Percentiles rank a stretch among this genome's conserved stretches.
Evolutionary conservation across 495 filamentous ascomycete genomes (phyloP).

Genomic region (Chaetomium tenue): DNA sequence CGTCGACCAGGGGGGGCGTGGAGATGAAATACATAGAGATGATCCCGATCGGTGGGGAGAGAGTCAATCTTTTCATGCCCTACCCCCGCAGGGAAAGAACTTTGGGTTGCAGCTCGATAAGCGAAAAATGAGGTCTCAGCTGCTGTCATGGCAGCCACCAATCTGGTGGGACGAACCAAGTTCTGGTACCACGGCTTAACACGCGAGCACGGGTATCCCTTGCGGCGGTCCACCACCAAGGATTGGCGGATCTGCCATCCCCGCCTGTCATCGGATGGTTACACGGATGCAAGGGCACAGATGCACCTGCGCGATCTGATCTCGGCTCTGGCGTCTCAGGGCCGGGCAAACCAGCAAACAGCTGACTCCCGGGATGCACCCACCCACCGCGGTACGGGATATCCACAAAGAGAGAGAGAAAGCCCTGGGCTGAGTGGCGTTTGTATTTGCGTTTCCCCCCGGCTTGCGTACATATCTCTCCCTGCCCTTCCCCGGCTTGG

Average conservation of each 20-base stretch:
- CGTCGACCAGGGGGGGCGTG: neutral
- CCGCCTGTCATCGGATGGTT: neutral
- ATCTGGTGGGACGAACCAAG: neutral
- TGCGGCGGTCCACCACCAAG: neutral
- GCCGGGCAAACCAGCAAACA: neutral
- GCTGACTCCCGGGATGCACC: neutral
- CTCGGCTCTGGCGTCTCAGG: constrained; percentile 1
- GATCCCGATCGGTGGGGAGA: neutral
- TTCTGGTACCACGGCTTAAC: no score
- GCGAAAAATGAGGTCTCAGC: neutral
- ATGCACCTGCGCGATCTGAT: constrained; percentile 8
- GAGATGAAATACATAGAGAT: neutral
- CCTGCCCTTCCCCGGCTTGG: neutral
- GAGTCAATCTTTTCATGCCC: neutral
- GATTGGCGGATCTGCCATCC: neutral
- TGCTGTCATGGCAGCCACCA: neutral
- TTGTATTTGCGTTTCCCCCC: neutral
- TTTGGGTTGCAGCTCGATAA: neutral
- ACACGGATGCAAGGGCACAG: constrained; percentile 11
- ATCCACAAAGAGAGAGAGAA: neutral
- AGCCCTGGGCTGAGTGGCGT: neutral
- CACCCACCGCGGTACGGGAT: neutral
- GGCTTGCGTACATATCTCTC: constrained; percentile 3
- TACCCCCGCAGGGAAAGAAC: no score
- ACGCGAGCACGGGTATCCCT: neutral